These are phyloP conservation scores for Alternaria viburni DNA, from an alignment of 2,329 filamentous ascomycete species.

Conservation along the genomic window DNA sequence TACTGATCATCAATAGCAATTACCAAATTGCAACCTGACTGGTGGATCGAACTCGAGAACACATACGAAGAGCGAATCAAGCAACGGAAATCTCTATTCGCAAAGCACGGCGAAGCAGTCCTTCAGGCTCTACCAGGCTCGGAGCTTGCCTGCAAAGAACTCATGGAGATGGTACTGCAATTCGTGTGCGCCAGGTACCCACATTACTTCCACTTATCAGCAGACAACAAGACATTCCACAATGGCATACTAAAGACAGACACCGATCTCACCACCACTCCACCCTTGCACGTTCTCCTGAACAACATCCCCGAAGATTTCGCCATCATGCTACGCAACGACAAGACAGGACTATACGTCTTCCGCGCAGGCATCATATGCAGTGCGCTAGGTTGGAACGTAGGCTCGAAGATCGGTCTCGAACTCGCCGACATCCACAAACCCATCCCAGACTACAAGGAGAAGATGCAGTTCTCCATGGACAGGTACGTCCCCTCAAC, in stretches of 20 bases:
- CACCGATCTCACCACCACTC: conserved; percentile 65
- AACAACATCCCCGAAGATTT: conserved; percentile 87
- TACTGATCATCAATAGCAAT: conserved; percentile 61
- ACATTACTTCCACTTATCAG: conserved; percentile 68
- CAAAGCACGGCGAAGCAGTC: conserved; percentile 67
- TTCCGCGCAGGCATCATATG: conserved; percentile 80
- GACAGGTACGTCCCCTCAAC: conserved; percentile 64
- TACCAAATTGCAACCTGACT: conserved; percentile 78
- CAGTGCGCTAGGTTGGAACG: conserved; percentile 80
- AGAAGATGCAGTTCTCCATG: conserved; percentile 89
- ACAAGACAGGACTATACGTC: conserved; percentile 72
- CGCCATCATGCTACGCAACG: conserved; percentile 74
- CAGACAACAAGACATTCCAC: conserved; percentile 62
- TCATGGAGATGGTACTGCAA: conserved; percentile 86
- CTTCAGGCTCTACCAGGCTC: conserved; percentile 74
- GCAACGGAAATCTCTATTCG: conserved; percentile 71
- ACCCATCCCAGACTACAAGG: conserved; percentile 80
- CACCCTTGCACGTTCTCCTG: conserved; percentile 73
- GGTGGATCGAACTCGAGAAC: conserved; percentile 87
- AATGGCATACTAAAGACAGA: conserved; percentile 72
- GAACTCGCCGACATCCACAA: conserved; percentile 74
- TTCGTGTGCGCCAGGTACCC: conserved; percentile 82
- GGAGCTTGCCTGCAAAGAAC: conserved; percentile 79
- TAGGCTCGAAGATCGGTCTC: conserved; percentile 74
- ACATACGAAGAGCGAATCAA: conserved; percentile 72